These are phyloP conservation scores for Torulaspora franciscae DNA, from an alignment of 805 yeast genomes.

Conservation along the genomic window DNA sequence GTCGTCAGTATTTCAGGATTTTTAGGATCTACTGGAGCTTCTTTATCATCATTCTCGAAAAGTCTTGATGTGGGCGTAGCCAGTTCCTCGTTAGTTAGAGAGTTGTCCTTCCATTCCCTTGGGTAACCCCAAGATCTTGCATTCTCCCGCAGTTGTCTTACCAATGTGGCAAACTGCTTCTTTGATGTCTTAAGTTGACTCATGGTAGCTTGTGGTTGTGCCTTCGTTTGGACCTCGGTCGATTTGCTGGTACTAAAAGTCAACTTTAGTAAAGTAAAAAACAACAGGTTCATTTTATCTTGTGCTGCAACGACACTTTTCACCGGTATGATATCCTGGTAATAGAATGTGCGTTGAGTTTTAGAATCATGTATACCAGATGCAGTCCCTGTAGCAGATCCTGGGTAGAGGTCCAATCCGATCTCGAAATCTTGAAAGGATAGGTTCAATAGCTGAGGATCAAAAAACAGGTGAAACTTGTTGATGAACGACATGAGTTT, in stretches of 20 bases:
- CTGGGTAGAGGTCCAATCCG: conserved; percentile 28
- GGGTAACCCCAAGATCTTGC: conserved; percentile 32
- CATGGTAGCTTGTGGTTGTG: conserved; percentile 19
- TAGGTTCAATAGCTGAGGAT: conserved; percentile 21
- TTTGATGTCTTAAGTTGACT: conserved; percentile 18
- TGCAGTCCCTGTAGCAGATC: conserved; percentile 15
- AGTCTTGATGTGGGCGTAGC: conserved; percentile 12
- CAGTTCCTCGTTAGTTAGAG: conserved; percentile 8
- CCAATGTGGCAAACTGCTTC: conserved; percentile 22
- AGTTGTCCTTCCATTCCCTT: conserved; percentile 25
- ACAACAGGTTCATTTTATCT: conserved; percentile 29
- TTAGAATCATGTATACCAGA: conserved; percentile 14
- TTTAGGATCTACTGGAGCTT: conserved; percentile 20
- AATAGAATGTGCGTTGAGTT: conserved; percentile 8
- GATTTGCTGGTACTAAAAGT: conserved; percentile 20
- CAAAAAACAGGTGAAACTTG: conserved; percentile 27
- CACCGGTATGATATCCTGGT: conserved; percentile 16
- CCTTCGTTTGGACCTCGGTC: conserved; percentile 13
- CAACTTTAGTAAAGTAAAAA: conserved; percentile 24
- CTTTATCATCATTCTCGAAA: conserved; percentile 18
- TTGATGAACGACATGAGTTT: conserved; percentile 31
- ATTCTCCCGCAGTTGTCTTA: conserved; percentile 21
- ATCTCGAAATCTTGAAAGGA: conserved; percentile 33
- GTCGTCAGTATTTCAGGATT: conserved; percentile 21
- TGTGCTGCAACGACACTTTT: conserved; percentile 23